Evolutionary conservation across 495 filamentous ascomycete species (phyloP).

Genomic region (Filosporella fistucella): DNA sequence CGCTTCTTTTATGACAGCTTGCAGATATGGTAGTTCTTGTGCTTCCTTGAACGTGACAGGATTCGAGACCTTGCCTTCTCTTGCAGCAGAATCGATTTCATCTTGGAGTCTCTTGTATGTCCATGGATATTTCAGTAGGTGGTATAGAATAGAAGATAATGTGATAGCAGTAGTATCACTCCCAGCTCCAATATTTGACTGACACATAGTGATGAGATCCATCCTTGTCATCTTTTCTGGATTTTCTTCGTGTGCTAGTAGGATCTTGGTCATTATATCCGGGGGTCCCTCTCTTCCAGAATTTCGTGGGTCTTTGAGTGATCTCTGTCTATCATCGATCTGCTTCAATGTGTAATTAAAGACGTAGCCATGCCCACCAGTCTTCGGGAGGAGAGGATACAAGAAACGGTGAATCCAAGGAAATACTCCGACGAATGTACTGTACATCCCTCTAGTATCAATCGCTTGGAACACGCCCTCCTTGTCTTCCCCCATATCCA

Average conservation of each 20-base stretch:
- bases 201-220: slow-evolving; percentile 44
- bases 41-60: slow-evolving; percentile 43
- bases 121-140: slow-evolving; percentile 37
- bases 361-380: slow-evolving; percentile 40
- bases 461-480: slow-evolving; percentile 40
- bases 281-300: slow-evolving; percentile 22
- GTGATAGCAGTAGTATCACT: slow-evolving; percentile 52
- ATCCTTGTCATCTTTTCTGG: slow-evolving; percentile 45
- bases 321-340: slow-evolving; percentile 30
- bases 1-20: slow-evolving; percentile 60
- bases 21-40: slow-evolving; percentile 54
- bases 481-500: slow-evolving; percentile 46
- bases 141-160: slow-evolving; percentile 45
- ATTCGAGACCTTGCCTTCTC: slow-evolving; percentile 17
- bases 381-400: slow-evolving; percentile 33
- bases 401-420: slow-evolving; percentile 38
- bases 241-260: slow-evolving; percentile 37
- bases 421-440: slow-evolving; percentile 43
- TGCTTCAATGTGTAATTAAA: slow-evolving; percentile 39
- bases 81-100: slow-evolving; percentile 39
- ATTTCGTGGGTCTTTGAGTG: slow-evolving; percentile 9
- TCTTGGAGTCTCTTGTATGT: slow-evolving; percentile 33
- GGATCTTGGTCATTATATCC: slow-evolving; percentile 41
- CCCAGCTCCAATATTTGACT: slow-evolving; percentile 49
- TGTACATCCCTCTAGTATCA: slow-evolving; percentile 34